These are phyloP conservation scores for Pleurotus djamor DNA, from an alignment of 768 basidiomycete genomes.

Conservation along the genomic window DNA sequence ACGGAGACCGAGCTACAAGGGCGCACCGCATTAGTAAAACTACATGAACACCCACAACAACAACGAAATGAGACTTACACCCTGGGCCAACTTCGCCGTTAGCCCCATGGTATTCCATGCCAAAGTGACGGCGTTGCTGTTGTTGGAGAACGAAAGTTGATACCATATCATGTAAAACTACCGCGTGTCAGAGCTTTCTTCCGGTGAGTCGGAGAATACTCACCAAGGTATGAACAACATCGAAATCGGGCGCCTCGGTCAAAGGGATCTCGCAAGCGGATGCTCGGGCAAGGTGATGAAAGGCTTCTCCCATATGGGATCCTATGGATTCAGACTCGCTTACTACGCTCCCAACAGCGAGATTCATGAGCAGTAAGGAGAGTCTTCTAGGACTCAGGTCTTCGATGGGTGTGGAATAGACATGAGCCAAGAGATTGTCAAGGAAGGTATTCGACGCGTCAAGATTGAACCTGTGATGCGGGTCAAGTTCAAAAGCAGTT, in stretches of 20 bases:
- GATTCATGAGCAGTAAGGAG: constrained; percentile 67
- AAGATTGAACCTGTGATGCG: constrained; percentile 52
- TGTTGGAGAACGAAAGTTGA: constrained; percentile 70
- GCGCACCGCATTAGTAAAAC: constrained; percentile 29
- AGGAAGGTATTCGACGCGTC: constrained; percentile 71
- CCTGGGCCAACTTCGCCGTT: constrained; percentile 69
- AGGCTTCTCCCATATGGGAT: constrained; percentile 59
- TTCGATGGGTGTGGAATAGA: constrained; percentile 59
- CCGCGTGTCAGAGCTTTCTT: constrained; percentile 3
- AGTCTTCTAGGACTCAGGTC: constrained; percentile 65
- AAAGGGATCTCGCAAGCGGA: constrained; percentile 72
- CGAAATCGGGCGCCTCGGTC: constrained; percentile 74
- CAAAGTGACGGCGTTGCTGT: constrained; percentile 69
- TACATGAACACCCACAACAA: constrained; percentile 7
- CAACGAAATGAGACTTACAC: constrained; percentile 40
- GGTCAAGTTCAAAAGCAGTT: constrained; percentile 9
- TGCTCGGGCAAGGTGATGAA: constrained; percentile 65
- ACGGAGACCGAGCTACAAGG: constrained; percentile 64
- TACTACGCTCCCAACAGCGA: constrained; percentile 70
- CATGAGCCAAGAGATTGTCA: constrained; percentile 66
- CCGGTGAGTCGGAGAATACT: constrained; percentile 13
- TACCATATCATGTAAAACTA: constrained; percentile 74
- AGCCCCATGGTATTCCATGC: constrained; percentile 80
- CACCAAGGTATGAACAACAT: constrained; percentile 68
- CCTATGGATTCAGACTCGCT: constrained; percentile 58